Conservation (phyloP, 2,329 filamentous ascomycete species). For the Hypoxylon rubiginosum region DNA sequence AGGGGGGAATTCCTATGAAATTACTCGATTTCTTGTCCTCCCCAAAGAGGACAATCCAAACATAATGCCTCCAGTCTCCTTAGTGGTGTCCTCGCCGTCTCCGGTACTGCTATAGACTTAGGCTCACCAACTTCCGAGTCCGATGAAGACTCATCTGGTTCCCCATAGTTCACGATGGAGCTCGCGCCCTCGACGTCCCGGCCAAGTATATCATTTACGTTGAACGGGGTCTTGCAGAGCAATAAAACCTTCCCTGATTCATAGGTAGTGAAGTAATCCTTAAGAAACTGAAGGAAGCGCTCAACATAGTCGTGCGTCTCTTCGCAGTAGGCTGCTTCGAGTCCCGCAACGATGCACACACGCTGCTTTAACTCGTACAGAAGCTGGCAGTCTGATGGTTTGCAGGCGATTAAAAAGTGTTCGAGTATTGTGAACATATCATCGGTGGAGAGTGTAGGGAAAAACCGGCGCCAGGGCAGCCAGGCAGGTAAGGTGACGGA, state of each 20-base stretch:
- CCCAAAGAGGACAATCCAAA: no score
- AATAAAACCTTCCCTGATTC: slow-evolving; percentile 16
- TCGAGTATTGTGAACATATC: slow-evolving; percentile 20
- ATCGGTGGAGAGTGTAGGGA: neutral
- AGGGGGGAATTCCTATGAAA: no score
- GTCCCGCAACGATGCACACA: slow-evolving; percentile 16
- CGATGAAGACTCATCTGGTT: neutral
- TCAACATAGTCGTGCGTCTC: neutral
- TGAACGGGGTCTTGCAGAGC: neutral
- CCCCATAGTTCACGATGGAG: neutral
- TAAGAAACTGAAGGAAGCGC: slow-evolving; percentile 16
- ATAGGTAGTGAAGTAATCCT: slow-evolving; percentile 7
- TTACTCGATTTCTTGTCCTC: no score
- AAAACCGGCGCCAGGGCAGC: neutral
- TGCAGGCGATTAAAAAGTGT: neutral
- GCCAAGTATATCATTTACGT: neutral
- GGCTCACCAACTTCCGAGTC: neutral
- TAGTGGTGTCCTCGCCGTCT: neutral
- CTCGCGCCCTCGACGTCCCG: neutral
- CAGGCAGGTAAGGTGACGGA: slow-evolving; percentile 1
- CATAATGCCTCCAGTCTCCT: no score
- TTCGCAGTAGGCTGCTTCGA: slow-evolving; percentile 7
- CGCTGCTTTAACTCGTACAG: neutral
- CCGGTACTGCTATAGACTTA: neutral
- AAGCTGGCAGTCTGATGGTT: neutral